Percentiles rank a stretch among this genome's conserved stretches.
phyloP scores from a whole-genome alignment of 177 flowering plant genomes.

The Vitis hybrid region DNA sequence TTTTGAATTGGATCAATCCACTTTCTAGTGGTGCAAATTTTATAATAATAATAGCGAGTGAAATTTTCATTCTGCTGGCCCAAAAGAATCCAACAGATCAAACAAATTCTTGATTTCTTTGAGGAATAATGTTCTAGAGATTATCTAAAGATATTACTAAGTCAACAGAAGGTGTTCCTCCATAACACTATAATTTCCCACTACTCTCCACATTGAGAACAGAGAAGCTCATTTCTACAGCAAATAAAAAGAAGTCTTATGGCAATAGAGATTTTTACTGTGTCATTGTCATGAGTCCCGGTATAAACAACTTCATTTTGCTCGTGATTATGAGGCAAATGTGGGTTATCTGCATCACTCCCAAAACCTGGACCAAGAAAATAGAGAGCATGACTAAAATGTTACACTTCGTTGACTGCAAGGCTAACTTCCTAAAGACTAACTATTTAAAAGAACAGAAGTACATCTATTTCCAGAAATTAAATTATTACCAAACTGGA shows the following conservation, averaged over 20 bases:
- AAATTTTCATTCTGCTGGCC: no score
- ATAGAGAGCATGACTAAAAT: constrained; percentile 3
- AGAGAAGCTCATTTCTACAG: neutral
- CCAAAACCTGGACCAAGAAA: constrained; percentile 67
- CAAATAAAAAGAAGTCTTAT: neutral
- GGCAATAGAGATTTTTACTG: constrained; percentile 39
- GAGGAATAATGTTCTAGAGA: neutral
- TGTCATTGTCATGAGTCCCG: constrained; percentile 99
- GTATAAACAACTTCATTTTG: constrained; percentile 88
- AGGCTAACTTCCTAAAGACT: neutral
- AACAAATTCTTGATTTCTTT: no score
- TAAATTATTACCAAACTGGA: constrained; percentile 78
- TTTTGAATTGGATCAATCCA: neutral
- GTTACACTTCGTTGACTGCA: neutral
- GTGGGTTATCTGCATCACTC: constrained; percentile 80
- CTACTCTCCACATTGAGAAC: neutral
- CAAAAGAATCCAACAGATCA: no score
- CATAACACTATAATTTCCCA: neutral
- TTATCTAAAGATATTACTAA: neutral
- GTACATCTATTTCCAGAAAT: neutral
- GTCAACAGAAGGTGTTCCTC: neutral
- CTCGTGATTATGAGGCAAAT: constrained; percentile 94
- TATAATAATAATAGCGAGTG: no score
- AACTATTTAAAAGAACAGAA: neutral
- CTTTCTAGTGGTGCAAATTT: no score